Conservation (phyloP, 768 basidiomycete species). For the Fibroporia radiculosa region DNA sequence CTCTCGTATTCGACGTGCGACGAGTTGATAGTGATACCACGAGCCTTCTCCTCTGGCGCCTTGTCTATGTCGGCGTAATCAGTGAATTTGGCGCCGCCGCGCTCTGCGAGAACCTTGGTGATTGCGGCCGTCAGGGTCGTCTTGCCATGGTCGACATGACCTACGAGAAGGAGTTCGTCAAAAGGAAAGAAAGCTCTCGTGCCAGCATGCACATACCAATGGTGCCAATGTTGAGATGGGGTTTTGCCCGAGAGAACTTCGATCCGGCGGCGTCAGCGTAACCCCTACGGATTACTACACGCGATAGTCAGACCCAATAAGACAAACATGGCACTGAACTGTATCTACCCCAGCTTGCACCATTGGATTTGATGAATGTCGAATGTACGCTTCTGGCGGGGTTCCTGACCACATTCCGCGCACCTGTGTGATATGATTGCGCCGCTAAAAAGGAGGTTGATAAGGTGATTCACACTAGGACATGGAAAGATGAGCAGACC, state of each 20-base stretch:
- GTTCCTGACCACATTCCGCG: slow-evolving; percentile 20
- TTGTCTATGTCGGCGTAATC: slow-evolving; percentile 98
- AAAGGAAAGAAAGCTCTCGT: background rate
- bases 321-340: background rate
- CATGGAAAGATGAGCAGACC: slow-evolving; percentile 24
- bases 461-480: background rate
- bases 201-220: slow-evolving; percentile 45
- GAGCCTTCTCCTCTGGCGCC: slow-evolving; percentile 98
- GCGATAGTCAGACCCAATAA: background rate
- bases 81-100: slow-evolving; percentile 77
- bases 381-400: slow-evolving; percentile 12
- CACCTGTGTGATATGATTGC: slow-evolving; percentile 20
- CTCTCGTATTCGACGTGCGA: slow-evolving; percentile 99
- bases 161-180: slow-evolving; percentile 25
- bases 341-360: slow-evolving; percentile 14
- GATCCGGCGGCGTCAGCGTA: slow-evolving; percentile 56
- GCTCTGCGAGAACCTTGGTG: slow-evolving; percentile 81
- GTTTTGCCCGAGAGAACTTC: slow-evolving; percentile 68
- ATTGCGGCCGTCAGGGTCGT: slow-evolving; percentile 95
- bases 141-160: slow-evolving; percentile 98
- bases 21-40: slow-evolving; percentile 99
- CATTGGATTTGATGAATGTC: slow-evolving; percentile 14
- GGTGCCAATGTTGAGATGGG: slow-evolving; percentile 94
- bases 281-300: slow-evolving; percentile 49
- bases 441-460: slow-evolving; percentile 12